phyloP scores from a whole-genome alignment of 2,329 filamentous ascomycete genomes.

The Colletotrichum sidae region DNA sequence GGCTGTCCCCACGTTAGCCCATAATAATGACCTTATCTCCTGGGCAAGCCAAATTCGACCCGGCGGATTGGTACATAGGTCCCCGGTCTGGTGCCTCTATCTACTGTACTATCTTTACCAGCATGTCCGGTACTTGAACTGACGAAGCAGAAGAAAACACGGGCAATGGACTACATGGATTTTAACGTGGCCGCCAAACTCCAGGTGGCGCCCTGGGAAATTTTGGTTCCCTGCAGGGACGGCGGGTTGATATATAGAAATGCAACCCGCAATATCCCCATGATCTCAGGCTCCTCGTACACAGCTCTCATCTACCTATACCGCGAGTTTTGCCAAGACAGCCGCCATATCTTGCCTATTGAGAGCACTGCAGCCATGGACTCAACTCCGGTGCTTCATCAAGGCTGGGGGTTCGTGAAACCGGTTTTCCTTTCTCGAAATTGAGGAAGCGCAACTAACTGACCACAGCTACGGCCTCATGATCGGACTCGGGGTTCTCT shows the following conservation, averaged over 20 bases:
- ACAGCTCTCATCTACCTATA: not conserved
- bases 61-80: not conserved
- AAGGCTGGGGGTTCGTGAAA: constrained; percentile 35
- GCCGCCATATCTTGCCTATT: too few species aligned
- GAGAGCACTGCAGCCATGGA: constrained; percentile 11
- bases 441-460: not conserved
- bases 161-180: constrained; percentile 3
- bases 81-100: not conserved
- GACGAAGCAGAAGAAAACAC: not conserved
- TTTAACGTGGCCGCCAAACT: not conserved
- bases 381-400: constrained; percentile 32
- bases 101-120: constrained; percentile 1
- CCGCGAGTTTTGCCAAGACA: not conserved
- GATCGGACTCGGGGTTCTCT: constrained; percentile 35
- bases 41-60: not conserved
- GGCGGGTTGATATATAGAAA: too few species aligned
- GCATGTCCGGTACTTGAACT: not conserved
- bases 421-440: not conserved
- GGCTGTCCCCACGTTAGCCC: constrained; percentile 13
- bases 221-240: too few species aligned
- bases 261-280: too few species aligned
- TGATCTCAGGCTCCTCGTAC: not conserved
- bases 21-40: constrained; percentile 34
- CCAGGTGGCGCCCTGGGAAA: too few species aligned
- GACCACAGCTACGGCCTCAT: constrained; percentile 35